Conservation (phyloP, 371 early-diverging fungal genomes). For the Nematocida parisii region DNA sequence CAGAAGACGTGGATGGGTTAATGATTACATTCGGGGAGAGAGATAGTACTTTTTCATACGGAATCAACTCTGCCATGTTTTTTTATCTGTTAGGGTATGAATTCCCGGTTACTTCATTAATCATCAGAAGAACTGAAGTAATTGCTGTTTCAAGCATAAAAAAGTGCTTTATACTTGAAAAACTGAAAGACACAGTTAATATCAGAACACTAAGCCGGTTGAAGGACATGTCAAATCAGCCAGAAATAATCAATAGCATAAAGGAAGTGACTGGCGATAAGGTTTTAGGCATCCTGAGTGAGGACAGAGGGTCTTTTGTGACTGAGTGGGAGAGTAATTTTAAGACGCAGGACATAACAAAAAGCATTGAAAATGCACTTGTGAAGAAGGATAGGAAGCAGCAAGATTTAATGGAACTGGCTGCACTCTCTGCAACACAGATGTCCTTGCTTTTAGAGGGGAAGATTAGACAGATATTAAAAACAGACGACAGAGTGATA, state of each 20-base stretch:
- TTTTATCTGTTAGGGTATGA: slow-evolving; percentile 88
- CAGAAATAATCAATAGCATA: slow-evolving; percentile 47
- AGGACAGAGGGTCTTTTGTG: slow-evolving; percentile 61
- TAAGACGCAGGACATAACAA: slow-evolving; percentile 51
- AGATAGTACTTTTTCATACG: slow-evolving; percentile 64
- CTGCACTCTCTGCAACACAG: slow-evolving; percentile 12
- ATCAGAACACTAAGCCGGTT: slow-evolving; percentile 48
- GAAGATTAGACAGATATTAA: slow-evolving; percentile 72
- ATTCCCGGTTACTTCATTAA: slow-evolving; percentile 78
- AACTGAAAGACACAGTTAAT: slow-evolving; percentile 25
- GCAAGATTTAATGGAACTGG: slow-evolving; percentile 24
- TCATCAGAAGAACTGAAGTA: slow-evolving; percentile 76
- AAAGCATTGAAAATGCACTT: slow-evolving; percentile 53
- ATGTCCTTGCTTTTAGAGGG: slow-evolving; percentile 36
- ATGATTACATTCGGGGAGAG: slow-evolving; percentile 68
- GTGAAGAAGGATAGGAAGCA: slow-evolving; percentile 56
- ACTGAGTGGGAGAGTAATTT: slow-evolving; percentile 39
- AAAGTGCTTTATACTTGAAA: slow-evolving; percentile 72
- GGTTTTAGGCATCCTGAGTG: slow-evolving; percentile 56
- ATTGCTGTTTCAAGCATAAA: slow-evolving; percentile 77
- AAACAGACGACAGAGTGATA: slow-evolving; percentile 78
- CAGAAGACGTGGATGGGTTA: slow-evolving; percentile 42
- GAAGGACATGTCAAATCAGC: slow-evolving; percentile 63
- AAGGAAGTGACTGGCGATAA: slow-evolving; percentile 22
- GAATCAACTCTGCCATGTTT: slow-evolving; percentile 72